Evolutionary conservation across 1,284 basidiomycete species (phyloP).

Genomic region (Trichosporon asahii): DNA sequence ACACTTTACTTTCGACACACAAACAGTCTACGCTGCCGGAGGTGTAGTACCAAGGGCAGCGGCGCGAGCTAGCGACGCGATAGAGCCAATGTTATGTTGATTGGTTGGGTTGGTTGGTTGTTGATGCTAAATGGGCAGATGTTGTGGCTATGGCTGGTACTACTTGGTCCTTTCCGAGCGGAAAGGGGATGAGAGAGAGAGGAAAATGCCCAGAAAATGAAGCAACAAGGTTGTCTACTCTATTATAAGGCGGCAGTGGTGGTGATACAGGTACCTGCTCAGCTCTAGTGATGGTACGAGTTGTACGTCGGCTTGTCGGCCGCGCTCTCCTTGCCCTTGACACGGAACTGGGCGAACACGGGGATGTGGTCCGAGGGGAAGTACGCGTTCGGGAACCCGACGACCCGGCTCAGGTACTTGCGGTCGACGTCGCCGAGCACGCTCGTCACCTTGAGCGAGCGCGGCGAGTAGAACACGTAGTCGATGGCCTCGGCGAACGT

Average conservation of each 20-base stretch:
- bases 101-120: neutral
- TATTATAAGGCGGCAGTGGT: neutral
- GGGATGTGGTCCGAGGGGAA: conserved; percentile 76
- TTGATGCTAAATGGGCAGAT: neutral
- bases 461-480: conserved; percentile 87
- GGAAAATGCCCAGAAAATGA: conserved; percentile 6
- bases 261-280: neutral
- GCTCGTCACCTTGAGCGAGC: conserved; percentile 75
- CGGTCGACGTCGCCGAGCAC: conserved; percentile 86
- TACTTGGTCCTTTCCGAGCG: neutral
- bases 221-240: conserved; percentile 11
- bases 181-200: neutral
- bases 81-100: neutral
- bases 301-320: conserved; percentile 48
- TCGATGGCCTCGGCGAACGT: conserved; percentile 80
- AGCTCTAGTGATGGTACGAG: conserved; percentile 21
- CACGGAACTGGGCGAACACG: conserved; percentile 51
- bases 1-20: conserved; percentile 26
- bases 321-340: conserved; percentile 48
- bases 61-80: neutral
- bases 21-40: conserved; percentile 22
- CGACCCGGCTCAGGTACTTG: conserved; percentile 79
- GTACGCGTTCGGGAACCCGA: conserved; percentile 95
- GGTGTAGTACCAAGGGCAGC: neutral
- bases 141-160: neutral